These are phyloP conservation scores for Colletotrichum simmondsii DNA, from an alignment of 2,329 filamentous ascomycete genomes.

Conservation along the genomic window DNA sequence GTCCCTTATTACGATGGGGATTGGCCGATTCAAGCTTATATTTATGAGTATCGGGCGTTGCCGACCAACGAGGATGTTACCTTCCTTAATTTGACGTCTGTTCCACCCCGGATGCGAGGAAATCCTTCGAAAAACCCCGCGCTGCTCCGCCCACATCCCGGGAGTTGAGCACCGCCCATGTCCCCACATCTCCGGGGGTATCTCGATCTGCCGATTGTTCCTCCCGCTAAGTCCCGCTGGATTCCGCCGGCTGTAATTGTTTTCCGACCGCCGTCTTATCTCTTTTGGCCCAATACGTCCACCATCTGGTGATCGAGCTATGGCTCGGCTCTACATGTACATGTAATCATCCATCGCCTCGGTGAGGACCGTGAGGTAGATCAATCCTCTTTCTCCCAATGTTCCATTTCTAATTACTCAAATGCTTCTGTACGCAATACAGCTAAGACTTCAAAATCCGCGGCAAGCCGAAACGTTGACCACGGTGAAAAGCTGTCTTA, in stretches of 20 bases:
- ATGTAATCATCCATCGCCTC: neutral
- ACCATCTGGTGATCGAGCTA: neutral
- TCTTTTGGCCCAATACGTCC: neutral
- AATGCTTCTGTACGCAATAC: too few species aligned
- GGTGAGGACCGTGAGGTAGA: neutral
- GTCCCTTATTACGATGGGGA: neutral
- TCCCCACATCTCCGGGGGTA: neutral
- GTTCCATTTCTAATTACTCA: too few species aligned
- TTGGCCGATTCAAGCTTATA: constrained; percentile 28
- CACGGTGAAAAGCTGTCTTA: too few species aligned
- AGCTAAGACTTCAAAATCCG: too few species aligned
- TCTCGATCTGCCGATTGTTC: neutral
- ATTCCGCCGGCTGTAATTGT: neutral
- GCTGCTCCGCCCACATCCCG: neutral
- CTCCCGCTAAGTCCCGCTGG: neutral
- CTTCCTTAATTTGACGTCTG: constrained; percentile 26
- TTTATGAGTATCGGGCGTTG: constrained; percentile 17
- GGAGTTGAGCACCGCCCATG: neutral
- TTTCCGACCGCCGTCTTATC: neutral
- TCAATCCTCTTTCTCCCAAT: too few species aligned
- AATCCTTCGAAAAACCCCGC: neutral
- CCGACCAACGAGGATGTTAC: constrained; percentile 25
- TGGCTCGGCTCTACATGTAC: neutral
- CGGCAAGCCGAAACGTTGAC: too few species aligned
- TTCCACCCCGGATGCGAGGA: constrained; percentile 5